phyloP scores from a whole-genome alignment of 352 stramenopile genomes.

The Phytophthora litchii region DNA sequence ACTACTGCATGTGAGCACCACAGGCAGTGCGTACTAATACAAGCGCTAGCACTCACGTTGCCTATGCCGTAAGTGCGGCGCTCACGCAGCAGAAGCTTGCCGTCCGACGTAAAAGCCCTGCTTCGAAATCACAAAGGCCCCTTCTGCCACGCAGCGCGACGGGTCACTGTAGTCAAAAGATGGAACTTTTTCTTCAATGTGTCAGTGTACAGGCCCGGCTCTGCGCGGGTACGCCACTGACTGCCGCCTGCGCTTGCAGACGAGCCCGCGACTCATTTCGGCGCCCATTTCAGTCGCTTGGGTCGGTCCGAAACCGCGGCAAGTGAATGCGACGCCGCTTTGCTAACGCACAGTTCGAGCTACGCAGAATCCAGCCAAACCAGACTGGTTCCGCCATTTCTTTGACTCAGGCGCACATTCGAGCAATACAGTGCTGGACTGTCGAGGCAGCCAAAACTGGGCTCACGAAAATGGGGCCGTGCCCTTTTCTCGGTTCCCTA shows the following conservation, averaged over 20 bases:
- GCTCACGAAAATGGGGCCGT: too few relatives aligned
- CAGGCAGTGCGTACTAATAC: background rate
- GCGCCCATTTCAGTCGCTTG: background rate
- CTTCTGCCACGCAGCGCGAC: slow-evolving; percentile 17
- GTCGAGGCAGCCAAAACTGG: background rate
- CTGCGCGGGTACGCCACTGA: slow-evolving; percentile 28
- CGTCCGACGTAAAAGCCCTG: slow-evolving; percentile 24
- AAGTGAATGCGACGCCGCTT: background rate
- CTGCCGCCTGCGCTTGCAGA: slow-evolving; percentile 26
- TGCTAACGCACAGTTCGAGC: background rate
- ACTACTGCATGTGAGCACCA: background rate
- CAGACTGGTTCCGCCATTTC: slow-evolving; percentile 4
- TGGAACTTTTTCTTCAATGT: slow-evolving; percentile 39
- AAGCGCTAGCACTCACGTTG: background rate
- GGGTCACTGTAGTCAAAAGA: slow-evolving; percentile 28
- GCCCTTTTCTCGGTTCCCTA: background rate
- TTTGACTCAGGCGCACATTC: background rate
- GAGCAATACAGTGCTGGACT: too few relatives aligned
- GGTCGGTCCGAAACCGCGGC: background rate
- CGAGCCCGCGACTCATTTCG: slow-evolving; percentile 7
- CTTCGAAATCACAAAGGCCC: slow-evolving; percentile 26
- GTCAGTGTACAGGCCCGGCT: slow-evolving; percentile 18
- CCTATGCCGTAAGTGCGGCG: background rate
- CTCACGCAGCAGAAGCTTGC: slow-evolving; percentile 26
- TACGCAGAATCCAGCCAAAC: slow-evolving; percentile 2